Conservation (phyloP, 2,329 filamentous ascomycete genomes). For the Talaromyces albobiverticillius region DNA sequence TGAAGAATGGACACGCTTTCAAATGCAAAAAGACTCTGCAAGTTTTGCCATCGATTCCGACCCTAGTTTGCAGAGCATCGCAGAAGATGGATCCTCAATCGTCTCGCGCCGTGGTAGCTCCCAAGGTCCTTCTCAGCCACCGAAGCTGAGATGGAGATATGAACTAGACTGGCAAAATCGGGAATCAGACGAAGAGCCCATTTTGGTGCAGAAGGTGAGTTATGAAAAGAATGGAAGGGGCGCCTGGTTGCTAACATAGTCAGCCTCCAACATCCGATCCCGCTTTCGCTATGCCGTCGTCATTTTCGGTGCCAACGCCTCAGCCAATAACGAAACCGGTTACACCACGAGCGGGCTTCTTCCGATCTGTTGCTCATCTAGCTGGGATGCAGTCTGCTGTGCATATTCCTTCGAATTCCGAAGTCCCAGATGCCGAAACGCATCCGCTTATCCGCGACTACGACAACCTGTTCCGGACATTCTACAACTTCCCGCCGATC, state of each 20-base stretch:
- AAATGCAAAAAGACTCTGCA: conserved; percentile 25
- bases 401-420: conserved; percentile 47
- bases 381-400: conserved; percentile 54
- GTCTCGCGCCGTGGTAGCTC: conserved; percentile 36
- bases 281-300: conserved; percentile 53
- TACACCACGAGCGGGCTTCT: conserved; percentile 66
- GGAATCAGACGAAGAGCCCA: conserved; percentile 73
- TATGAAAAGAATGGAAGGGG: background rate
- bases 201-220: conserved; percentile 76
- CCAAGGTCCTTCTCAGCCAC: conserved; percentile 31
- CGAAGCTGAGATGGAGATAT: conserved; percentile 74
- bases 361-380: conserved; percentile 83
- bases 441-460: conserved; percentile 85
- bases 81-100: conserved; percentile 35
- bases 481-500: conserved; percentile 86
- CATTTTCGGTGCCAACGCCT: conserved; percentile 39
- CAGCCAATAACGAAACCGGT: conserved; percentile 63
- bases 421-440: conserved; percentile 55
- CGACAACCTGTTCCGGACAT: conserved; percentile 91
- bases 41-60: conserved; percentile 47
- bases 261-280: conserved; percentile 43
- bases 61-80: conserved; percentile 33
- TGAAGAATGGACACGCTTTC: conserved; percentile 66
- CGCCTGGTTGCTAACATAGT: conserved; percentile 5
- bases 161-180: conserved; percentile 75